Conservation (phyloP, 177 flowering plant species). For the Vitis hybrid region DNA sequence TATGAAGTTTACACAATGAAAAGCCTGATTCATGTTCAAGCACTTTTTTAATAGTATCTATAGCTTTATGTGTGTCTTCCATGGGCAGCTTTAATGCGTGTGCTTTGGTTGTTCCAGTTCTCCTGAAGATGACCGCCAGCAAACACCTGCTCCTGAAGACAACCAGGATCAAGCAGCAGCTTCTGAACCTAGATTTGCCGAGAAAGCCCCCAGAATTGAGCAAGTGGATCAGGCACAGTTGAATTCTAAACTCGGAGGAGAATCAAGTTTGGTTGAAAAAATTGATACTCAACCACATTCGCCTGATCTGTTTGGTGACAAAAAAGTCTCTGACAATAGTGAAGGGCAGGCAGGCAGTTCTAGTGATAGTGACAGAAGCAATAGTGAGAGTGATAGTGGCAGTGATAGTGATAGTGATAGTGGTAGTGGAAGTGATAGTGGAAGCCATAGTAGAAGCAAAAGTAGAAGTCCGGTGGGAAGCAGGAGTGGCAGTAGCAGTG, state of each 20-base stretch:
- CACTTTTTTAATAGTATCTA: background rate
- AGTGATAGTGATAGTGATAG: constrained; percentile 60
- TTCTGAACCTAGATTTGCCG: constrained; percentile 29
- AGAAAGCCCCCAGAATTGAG: constrained; percentile 29
- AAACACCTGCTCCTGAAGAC: constrained; percentile 20
- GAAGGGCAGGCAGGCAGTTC: constrained; percentile 67
- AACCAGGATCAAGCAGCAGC: constrained; percentile 34
- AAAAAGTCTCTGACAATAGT: constrained; percentile 47
- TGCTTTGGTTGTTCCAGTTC: constrained; percentile 49
- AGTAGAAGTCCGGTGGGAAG: constrained; percentile 72
- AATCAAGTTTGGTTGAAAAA: constrained; percentile 33
- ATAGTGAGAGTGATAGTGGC: constrained; percentile 65
- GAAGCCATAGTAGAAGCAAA: constrained; percentile 57
- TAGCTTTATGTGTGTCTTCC: background rate
- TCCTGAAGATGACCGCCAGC: constrained; percentile 47
- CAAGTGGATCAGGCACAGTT: constrained; percentile 34
- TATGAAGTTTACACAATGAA: background rate
- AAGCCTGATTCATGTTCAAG: background rate
- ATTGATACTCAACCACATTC: constrained; percentile 38
- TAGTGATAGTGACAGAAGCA: constrained; percentile 69
- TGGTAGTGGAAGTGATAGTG: constrained; percentile 48
- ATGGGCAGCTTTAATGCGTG: constrained; percentile 1
- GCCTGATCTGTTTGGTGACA: constrained; percentile 50
- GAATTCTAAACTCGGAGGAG: constrained; percentile 33
- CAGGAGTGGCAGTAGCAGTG: constrained; percentile 80